Conservation (phyloP, 78 protist genomes). For the Dictyostelium brefeldianum region DNA sequence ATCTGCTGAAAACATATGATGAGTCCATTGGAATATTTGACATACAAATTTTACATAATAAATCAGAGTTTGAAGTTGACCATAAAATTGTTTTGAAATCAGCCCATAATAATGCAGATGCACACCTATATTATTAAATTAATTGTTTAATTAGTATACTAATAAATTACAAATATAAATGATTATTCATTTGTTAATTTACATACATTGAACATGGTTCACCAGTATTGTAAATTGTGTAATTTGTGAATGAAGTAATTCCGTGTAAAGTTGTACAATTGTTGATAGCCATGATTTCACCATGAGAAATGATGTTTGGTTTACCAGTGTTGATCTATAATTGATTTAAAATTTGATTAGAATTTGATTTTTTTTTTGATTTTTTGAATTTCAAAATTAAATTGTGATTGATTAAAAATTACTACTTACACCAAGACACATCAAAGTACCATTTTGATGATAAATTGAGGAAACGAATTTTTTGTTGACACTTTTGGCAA, state of each 20-base stretch:
- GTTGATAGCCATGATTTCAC: constrained; percentile 77
- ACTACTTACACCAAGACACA: constrained; percentile 33
- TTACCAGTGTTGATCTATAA: constrained; percentile 39
- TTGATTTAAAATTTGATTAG: too few species aligned
- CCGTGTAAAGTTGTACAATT: constrained; percentile 56
- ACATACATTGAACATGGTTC: constrained; percentile 81
- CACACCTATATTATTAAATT: too few species aligned
- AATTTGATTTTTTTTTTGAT: too few species aligned
- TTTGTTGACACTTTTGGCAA: constrained; percentile 7
- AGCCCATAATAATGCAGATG: constrained; percentile 44
- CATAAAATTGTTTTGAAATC: constrained; percentile 55
- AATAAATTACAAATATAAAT: too few species aligned
- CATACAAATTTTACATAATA: constrained; percentile 58
- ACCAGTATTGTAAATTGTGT: constrained; percentile 65
- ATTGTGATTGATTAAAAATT: too few species aligned
- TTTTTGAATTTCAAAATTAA: too few species aligned
- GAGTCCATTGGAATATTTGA: constrained; percentile 72
- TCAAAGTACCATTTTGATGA: background rate
- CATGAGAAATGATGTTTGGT: constrained; percentile 70
- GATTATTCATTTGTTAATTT: too few species aligned
- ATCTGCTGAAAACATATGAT: constrained; percentile 21
- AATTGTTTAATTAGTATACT: too few species aligned
- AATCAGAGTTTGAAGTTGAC: constrained; percentile 43
- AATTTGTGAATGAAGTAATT: constrained; percentile 1
- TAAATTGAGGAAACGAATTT: constrained; percentile 69